Percentiles rank a stretch among this genome's conserved stretches.
phyloP scores from a whole-genome alignment of 2,329 filamentous ascomycete genomes.

The Chrysoporthe deuterocubensis region DNA sequence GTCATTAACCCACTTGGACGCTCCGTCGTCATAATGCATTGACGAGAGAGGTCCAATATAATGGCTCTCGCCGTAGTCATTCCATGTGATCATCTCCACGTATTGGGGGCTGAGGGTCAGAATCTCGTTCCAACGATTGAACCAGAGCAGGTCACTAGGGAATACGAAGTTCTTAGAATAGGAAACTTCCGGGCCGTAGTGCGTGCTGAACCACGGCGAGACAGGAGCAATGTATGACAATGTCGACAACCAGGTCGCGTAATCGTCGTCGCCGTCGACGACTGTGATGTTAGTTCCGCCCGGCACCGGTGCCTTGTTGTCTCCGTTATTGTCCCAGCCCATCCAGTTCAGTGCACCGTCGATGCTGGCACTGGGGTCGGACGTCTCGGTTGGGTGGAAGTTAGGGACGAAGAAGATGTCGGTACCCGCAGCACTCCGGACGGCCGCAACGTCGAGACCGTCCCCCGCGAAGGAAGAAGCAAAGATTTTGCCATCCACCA shows the following conservation, averaged over 20 bases:
- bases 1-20: slow-evolving; percentile 33
- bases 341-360: slow-evolving; percentile 48
- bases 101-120: slow-evolving; percentile 21
- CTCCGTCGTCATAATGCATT: slow-evolving; percentile 26
- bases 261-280: slow-evolving; percentile 42
- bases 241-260: slow-evolving; percentile 40
- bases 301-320: slow-evolving; percentile 53
- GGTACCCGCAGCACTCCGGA: slow-evolving; percentile 46
- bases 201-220: slow-evolving; percentile 30
- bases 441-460: slow-evolving; percentile 46
- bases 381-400: slow-evolving; percentile 47
- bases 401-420: slow-evolving; percentile 55
- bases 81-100: slow-evolving; percentile 29
- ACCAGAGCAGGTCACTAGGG: slow-evolving; percentile 28
- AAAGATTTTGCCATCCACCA: slow-evolving; percentile 52
- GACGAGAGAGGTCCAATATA: slow-evolving; percentile 29
- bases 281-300: slow-evolving; percentile 45
- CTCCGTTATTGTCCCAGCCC: slow-evolving; percentile 48
- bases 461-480: slow-evolving; percentile 58
- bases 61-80: slow-evolving; percentile 30
- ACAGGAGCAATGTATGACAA: slow-evolving; percentile 32
- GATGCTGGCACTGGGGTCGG: slow-evolving; percentile 40
- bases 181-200: slow-evolving; percentile 26
- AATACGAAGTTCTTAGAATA: slow-evolving; percentile 30
- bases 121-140: slow-evolving; percentile 27